Evolutionary conservation across 2,329 filamentous ascomycete species (phyloP).

Genomic region (Colletotrichum sp.): DNA sequence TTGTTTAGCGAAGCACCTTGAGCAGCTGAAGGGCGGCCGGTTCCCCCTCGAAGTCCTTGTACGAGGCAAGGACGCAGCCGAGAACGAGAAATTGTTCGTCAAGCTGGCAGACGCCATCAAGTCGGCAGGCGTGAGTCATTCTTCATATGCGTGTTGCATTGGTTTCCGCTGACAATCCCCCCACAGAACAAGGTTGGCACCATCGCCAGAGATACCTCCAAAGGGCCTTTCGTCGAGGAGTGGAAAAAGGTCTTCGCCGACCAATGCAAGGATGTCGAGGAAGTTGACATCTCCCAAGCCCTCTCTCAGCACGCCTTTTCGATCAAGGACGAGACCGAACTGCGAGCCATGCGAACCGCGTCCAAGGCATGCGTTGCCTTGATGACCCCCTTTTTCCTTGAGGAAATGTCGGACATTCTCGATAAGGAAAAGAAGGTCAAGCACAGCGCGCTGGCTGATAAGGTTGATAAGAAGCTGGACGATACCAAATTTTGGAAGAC

Average conservation of each 20-base stretch:
- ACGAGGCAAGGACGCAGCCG: slow-evolving; percentile 87
- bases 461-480: slow-evolving; percentile 90
- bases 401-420: slow-evolving; percentile 96
- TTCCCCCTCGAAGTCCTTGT: slow-evolving; percentile 92
- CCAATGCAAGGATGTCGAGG: slow-evolving; percentile 83
- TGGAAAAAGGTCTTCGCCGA: slow-evolving; percentile 87
- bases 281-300: slow-evolving; percentile 84
- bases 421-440: slow-evolving; percentile 98
- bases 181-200: slow-evolving; percentile 86
- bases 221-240: slow-evolving; percentile 91
- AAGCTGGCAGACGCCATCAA: slow-evolving; percentile 89
- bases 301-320: slow-evolving; percentile 86
- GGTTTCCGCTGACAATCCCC: not conserved
- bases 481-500: slow-evolving; percentile 93
- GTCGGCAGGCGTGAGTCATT: slow-evolving; percentile 74
- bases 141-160: not conserved
- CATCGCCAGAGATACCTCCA: slow-evolving; percentile 82
- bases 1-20: slow-evolving; percentile 85
- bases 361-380: slow-evolving; percentile 93
- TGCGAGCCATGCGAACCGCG: slow-evolving; percentile 92
- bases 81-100: slow-evolving; percentile 89
- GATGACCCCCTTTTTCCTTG: slow-evolving; percentile 96
- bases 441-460: slow-evolving; percentile 83
- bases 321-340: slow-evolving; percentile 92
- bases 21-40: slow-evolving; percentile 89